Evolutionary conservation across 495 filamentous ascomycete genomes (phyloP).

Genomic region (Bryoglossum gracile): DNA sequence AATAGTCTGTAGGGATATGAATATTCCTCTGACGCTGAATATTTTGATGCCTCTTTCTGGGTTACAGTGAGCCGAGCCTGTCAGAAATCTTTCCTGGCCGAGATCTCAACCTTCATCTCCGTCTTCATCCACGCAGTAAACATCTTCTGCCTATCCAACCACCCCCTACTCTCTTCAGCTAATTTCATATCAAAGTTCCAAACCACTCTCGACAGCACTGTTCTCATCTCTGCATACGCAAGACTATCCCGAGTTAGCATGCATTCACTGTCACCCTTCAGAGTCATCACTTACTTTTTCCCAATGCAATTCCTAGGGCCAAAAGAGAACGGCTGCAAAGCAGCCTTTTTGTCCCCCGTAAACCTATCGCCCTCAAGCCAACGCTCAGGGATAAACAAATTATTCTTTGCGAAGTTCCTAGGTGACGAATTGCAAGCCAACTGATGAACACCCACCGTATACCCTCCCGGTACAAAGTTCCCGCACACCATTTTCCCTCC

Average conservation of each 20-base stretch:
- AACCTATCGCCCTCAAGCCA: constrained; percentile 26
- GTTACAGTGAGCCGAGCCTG: too few relatives aligned
- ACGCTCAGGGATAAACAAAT: constrained; percentile 16
- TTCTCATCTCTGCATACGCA: constrained; percentile 46
- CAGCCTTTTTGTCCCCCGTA: constrained; percentile 35
- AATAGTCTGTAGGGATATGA: too few relatives aligned
- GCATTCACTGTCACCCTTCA: neutral
- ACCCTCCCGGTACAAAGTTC: neutral
- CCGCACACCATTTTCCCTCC: neutral
- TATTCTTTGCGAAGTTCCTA: neutral
- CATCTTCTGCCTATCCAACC: neutral
- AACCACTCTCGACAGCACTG: constrained; percentile 46
- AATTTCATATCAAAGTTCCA: constrained; percentile 42
- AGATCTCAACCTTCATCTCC: too few relatives aligned
- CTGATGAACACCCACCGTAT: too few relatives aligned
- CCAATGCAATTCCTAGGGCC: constrained; percentile 56
- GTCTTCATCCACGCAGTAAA: neutral
- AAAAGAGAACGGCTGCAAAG: constrained; percentile 47
- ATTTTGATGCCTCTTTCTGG: too few relatives aligned
- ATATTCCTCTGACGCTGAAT: too few relatives aligned
- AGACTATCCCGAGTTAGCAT: constrained; percentile 17
- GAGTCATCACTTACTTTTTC: constrained; percentile 45
- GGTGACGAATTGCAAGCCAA: neutral
- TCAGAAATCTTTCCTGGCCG: too few relatives aligned
- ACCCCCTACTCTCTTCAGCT: neutral